Conservation (phyloP, 2,329 filamentous ascomycete species). For the Colletotrichum sp. region DNA sequence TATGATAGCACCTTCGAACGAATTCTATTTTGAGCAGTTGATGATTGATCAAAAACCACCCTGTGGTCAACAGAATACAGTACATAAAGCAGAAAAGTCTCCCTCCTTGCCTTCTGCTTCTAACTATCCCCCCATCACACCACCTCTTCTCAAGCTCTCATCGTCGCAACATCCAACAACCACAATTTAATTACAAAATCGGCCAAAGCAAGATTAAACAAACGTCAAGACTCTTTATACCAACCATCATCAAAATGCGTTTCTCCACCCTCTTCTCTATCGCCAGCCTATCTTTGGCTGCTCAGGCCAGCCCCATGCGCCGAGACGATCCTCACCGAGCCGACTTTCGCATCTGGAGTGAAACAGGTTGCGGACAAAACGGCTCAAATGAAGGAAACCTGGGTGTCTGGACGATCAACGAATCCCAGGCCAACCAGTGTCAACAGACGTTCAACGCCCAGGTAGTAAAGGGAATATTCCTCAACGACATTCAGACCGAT, state of each 20-base stretch:
- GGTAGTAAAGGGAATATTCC: not conserved
- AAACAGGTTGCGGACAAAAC: not conserved
- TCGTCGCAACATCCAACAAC: not conserved
- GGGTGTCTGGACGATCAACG: constrained; percentile 2
- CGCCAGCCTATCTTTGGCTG: not conserved
- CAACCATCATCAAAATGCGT: not conserved
- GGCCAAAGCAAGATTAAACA: not conserved
- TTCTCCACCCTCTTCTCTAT: not conserved
- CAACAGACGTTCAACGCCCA: not conserved
- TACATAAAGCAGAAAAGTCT: not conserved
- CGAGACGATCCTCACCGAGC: not conserved
- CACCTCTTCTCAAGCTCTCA: not conserved
- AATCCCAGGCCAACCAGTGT: not conserved
- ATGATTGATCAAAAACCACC: not conserved
- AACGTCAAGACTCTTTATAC: not conserved
- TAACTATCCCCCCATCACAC: not conserved
- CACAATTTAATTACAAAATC: not conserved
- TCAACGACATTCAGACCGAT: not conserved
- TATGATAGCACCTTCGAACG: not conserved
- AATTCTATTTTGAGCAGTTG: not conserved
- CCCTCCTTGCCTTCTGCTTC: not conserved
- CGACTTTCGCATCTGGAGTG: constrained; percentile 11
- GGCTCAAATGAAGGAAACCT: not conserved
- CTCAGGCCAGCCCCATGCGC: not conserved
- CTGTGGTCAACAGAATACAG: not conserved